Base-by-base conservation (phyloP, 1,284 basidiomycete genomes). In the Malassezia equina region DNA sequence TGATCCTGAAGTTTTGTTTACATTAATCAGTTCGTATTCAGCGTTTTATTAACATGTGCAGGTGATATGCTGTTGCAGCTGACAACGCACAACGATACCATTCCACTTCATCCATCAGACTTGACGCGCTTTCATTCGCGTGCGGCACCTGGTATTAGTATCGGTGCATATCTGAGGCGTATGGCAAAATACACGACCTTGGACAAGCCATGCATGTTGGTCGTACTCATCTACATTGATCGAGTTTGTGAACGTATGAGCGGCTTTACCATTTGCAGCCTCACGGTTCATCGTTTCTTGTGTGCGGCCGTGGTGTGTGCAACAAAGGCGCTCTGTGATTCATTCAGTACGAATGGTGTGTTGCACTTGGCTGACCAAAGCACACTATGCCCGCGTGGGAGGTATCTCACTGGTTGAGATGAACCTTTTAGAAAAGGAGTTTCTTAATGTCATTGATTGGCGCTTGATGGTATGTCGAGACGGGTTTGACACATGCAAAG, bases 361-460 rank as follows among this genome's bases (percentile, higher is more conserved):
- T 56, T 27, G 11, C 19, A 5, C 33, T 17, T 7, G 34, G 23
- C 44, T 28, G 15, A 21, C 48, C 15, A 19, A 52, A 63, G 69
- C 59, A 13, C 71, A 74, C 41, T 73, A 74, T 42, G 69, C 71
- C 13, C 61, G 65, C 23, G 71, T 74, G 0, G 71, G 71, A 4
- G 71, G 71, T 2, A 73, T 74, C 53, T 67, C 69, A 12, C 52
- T 74, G 13, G 58, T 63, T 12, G 71, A 74, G 61, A 64, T 74
- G 52, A 74, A 74, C 48, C 53, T 74, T 52, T 52, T 74, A n/a
- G 71, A 74, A 36, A 73, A 71, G 40, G 71, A 74, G 55, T 73
- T 74, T 36, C 51, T 73, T 19, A 61, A 61, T 33, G 63, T 66
- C 47, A 74, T 74, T 45, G 67, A 73, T 42, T 74, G 71, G 71